A percentile compares a stretch with the other conserved stretches of the same genome.
Conservation (phyloP, 2,329 filamentous ascomycete species). For the Malbranchea cinnamomea region DNA sequence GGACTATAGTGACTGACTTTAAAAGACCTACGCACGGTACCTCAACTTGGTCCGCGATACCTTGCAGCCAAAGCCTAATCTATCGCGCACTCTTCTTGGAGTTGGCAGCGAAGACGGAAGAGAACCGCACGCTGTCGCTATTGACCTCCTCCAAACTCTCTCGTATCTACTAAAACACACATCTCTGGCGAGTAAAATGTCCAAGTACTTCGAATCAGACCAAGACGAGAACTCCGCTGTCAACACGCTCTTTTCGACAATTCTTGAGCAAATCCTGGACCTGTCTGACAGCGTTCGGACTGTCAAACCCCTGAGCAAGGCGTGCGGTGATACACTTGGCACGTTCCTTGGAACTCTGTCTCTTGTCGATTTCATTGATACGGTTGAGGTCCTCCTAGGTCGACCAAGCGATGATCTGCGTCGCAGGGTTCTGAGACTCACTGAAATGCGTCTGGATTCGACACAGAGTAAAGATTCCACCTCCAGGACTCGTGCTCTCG, state of each 20-base stretch:
- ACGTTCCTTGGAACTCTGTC: constrained; percentile 74
- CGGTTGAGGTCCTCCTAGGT: constrained; percentile 67
- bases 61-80: constrained; percentile 56
- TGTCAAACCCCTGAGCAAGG: constrained; percentile 23
- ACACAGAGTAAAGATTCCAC: constrained; percentile 53
- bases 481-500: constrained; percentile 56
- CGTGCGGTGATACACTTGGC: constrained; percentile 54
- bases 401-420: constrained; percentile 60
- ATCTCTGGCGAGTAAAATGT: constrained; percentile 26
- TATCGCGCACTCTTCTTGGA: constrained; percentile 59
- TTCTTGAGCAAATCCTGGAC: constrained; percentile 50
- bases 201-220: constrained; percentile 21
- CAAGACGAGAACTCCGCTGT: constrained; percentile 45
- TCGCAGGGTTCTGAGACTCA: constrained; percentile 62
- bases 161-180: constrained; percentile 28
- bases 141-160: constrained; percentile 27
- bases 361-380: constrained; percentile 76
- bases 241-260: constrained; percentile 51
- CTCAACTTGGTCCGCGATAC: constrained; percentile 61
- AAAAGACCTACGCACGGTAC: constrained; percentile 57
- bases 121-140: constrained; percentile 26
- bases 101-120: constrained; percentile 37
- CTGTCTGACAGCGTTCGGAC: constrained; percentile 42
- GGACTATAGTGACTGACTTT: constrained; percentile 10
- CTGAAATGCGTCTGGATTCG: constrained; percentile 64